phyloP scores from a whole-genome alignment of 208 protist species.

The Acanthamoeba royreba region DNA sequence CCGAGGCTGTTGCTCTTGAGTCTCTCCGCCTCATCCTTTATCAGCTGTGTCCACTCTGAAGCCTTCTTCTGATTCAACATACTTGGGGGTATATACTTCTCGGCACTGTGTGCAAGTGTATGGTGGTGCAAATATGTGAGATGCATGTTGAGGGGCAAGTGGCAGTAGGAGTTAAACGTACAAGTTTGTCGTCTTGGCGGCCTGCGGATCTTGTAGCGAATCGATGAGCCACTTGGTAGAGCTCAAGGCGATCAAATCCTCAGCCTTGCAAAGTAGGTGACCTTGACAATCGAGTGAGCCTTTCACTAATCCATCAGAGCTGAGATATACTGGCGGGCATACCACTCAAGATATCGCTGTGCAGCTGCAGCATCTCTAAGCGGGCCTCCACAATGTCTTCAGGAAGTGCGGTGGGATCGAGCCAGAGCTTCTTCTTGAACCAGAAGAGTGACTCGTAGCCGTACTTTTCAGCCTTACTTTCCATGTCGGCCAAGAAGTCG shows the following conservation, averaged over 20 bases:
- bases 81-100: neutral
- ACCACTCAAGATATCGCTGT: neutral
- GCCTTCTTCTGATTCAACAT: neutral
- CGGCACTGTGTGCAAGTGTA: neutral
- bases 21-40: neutral
- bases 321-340: too few relatives aligned
- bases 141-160: neutral
- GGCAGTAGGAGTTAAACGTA: neutral
- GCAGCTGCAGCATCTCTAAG: neutral
- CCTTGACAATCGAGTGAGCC: too few relatives aligned
- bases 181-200: neutral
- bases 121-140: neutral
- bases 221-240: neutral
- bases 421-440: neutral
- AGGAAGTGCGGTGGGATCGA: neutral
- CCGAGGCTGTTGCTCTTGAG: neutral
- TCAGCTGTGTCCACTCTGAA: neutral
- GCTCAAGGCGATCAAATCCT: neutral
- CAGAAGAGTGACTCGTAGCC: neutral
- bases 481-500: neutral
- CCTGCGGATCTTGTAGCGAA: neutral
- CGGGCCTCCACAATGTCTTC: neutral
- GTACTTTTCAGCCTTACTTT: neutral
- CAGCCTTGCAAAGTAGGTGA: neutral
- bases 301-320: too few relatives aligned